Percentiles rank a stretch among this genome's conserved stretches.
phyloP scores from a whole-genome alignment of 352 stramenopile genomes.

The Lagenidium giganteum region DNA sequence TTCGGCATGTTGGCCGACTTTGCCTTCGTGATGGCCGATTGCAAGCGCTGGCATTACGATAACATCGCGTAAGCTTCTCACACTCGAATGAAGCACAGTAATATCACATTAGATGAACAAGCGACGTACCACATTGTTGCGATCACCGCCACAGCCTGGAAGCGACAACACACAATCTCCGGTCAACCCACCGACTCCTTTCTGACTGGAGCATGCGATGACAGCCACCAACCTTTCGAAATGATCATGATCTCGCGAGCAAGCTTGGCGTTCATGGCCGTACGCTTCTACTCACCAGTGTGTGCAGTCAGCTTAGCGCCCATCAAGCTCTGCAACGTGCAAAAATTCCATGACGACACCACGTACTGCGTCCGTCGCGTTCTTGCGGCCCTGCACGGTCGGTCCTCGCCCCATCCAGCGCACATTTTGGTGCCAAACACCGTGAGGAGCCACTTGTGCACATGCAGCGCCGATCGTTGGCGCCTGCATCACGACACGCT shows the following conservation, averaged over 20 bases:
- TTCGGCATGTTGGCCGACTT: constrained; percentile 71
- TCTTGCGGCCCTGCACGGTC: constrained; percentile 78
- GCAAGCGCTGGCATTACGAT: constrained; percentile 20
- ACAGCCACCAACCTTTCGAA: constrained; percentile 42
- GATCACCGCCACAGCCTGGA: constrained; percentile 28
- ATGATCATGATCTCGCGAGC: constrained; percentile 52
- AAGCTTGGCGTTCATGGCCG: constrained; percentile 55
- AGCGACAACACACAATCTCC: not conserved
- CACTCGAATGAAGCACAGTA: constrained; percentile 2
- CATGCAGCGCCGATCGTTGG: not conserved
- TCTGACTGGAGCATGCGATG: no score
- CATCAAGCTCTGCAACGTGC: no score
- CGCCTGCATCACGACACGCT: no score
- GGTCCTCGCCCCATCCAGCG: constrained; percentile 75
- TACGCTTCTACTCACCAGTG: constrained; percentile 42
- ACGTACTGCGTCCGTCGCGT: constrained; percentile 66
- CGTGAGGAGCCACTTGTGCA: no score
- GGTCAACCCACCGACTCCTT: no score
- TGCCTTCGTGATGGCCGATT: constrained; percentile 43
- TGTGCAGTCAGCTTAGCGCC: not conserved
- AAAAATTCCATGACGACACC: not conserved
- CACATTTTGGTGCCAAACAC: constrained; percentile 35
- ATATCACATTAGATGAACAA: constrained; percentile 7
- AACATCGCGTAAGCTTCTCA: not conserved
- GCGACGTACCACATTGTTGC: constrained; percentile 53